Evolutionary conservation across 352 stramenopile genomes (phyloP).

Genomic region (Plasmopara viticola): DNA sequence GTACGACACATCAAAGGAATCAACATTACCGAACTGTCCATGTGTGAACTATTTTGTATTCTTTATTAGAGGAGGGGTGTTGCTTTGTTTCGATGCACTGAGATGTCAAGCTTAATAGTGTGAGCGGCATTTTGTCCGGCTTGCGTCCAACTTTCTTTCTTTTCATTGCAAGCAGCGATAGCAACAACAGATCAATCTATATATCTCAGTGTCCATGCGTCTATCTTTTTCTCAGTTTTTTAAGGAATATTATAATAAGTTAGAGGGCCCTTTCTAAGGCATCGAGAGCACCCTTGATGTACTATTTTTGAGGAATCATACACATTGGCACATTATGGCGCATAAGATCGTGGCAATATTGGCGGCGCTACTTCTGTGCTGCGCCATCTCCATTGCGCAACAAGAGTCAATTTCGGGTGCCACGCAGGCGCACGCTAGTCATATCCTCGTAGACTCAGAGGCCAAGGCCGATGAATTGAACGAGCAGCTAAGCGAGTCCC

Average conservation of each 20-base stretch:
- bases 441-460: conserved; percentile 77
- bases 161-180: conserved; percentile 1
- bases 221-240: conserved; percentile 1
- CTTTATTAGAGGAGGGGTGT: no score
- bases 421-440: conserved; percentile 57
- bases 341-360: conserved; percentile 21
- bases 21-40: no score
- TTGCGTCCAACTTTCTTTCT: not conserved
- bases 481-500: conserved; percentile 37
- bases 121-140: no score
- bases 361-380: conserved; percentile 21
- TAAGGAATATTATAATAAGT: conserved; percentile 2
- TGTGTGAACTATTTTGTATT: no score
- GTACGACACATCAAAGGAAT: no score
- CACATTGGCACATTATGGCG: conserved; percentile 9
- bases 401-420: conserved; percentile 15
- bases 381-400: conserved; percentile 5
- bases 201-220: no score
- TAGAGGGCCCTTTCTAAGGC: not conserved
- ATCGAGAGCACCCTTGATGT: no score
- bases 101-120: no score
- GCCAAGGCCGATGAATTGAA: conserved; percentile 51
- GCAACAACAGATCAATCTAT: not conserved
- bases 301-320: no score
- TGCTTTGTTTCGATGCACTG: no score